Percentiles rank a stretch among this genome's conserved stretches.
These are phyloP conservation scores for Viridothelium virens DNA, from an alignment of 495 filamentous ascomycete species.

Conservation along the genomic window DNA sequence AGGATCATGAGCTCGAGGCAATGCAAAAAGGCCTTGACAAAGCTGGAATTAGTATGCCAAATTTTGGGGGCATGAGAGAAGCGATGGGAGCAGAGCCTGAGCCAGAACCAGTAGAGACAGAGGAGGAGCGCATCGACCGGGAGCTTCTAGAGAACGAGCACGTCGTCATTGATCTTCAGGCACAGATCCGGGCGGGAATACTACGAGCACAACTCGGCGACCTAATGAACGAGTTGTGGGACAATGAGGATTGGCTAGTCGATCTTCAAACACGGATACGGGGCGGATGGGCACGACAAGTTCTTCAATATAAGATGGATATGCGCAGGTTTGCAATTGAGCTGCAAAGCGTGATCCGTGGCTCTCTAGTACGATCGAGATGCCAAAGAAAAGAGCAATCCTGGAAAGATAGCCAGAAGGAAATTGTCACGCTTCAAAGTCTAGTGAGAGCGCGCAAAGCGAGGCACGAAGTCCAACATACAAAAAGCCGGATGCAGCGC, in stretches of 20 bases:
- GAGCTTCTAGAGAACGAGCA: constrained; percentile 70
- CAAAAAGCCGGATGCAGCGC: constrained; percentile 53
- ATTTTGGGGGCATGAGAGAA: constrained; percentile 92
- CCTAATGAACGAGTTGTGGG: constrained; percentile 86
- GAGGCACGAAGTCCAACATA: constrained; percentile 56
- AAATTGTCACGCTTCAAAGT: constrained; percentile 76
- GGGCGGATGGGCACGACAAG: constrained; percentile 69
- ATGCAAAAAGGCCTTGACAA: constrained; percentile 96
- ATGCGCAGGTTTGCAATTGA: constrained; percentile 69
- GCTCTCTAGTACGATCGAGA: constrained; percentile 64
- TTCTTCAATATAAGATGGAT: constrained; percentile 66
- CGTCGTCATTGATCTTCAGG: constrained; percentile 70
- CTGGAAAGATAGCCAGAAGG: constrained; percentile 61
- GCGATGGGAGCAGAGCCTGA: constrained; percentile 82
- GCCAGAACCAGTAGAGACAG: constrained; percentile 56
- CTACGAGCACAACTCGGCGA: constrained; percentile 69
- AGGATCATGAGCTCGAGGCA: constrained; percentile 92
- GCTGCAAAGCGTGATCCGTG: constrained; percentile 72
- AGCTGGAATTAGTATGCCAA: constrained; percentile 89
- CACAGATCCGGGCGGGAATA: constrained; percentile 76
- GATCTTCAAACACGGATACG: constrained; percentile 78
- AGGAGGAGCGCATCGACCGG: constrained; percentile 78
- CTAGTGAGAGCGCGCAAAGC: constrained; percentile 70
- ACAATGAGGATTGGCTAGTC: constrained; percentile 66
- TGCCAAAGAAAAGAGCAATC: constrained; percentile 52